These are phyloP conservation scores for Trichoderma atroviride DNA, from an alignment of 2,329 filamentous ascomycete species.

Conservation along the genomic window DNA sequence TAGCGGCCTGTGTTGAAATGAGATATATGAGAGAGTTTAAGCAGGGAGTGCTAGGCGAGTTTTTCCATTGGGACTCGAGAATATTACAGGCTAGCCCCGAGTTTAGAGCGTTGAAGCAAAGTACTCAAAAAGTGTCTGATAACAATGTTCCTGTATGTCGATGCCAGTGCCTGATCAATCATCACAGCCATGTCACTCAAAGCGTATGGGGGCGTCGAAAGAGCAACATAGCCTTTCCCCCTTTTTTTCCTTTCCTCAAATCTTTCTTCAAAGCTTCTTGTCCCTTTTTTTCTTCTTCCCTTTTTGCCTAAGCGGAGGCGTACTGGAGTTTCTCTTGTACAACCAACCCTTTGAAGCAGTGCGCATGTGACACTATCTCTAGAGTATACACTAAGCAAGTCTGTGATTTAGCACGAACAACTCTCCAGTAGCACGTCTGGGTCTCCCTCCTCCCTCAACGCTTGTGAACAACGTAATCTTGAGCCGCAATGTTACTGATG, in stretches of 20 bases:
- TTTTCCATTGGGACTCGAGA: neutral
- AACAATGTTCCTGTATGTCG: neutral
- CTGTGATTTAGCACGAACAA: neutral
- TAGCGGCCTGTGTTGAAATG: neutral
- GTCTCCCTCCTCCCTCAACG: neutral
- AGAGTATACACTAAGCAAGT: neutral
- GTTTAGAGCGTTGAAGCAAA: neutral
- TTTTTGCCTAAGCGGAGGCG: neutral
- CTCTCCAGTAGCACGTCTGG: neutral
- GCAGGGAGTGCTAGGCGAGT: neutral
- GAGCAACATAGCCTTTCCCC: neutral
- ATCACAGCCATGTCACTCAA: neutral
- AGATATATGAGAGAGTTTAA: conserved; percentile 6
- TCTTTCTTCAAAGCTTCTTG: neutral
- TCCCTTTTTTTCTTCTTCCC: neutral
- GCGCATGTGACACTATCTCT: neutral
- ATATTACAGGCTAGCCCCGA: neutral
- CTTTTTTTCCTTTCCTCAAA: neutral
- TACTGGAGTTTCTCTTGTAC: neutral
- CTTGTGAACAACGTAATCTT: neutral
- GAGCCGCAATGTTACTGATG: neutral
- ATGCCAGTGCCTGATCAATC: neutral
- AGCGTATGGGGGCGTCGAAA: neutral
- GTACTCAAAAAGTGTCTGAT: no score
- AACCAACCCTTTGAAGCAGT: neutral